These are phyloP conservation scores for Flammula alnicola DNA, from an alignment of 1,284 basidiomycete species.

Conservation along the genomic window DNA sequence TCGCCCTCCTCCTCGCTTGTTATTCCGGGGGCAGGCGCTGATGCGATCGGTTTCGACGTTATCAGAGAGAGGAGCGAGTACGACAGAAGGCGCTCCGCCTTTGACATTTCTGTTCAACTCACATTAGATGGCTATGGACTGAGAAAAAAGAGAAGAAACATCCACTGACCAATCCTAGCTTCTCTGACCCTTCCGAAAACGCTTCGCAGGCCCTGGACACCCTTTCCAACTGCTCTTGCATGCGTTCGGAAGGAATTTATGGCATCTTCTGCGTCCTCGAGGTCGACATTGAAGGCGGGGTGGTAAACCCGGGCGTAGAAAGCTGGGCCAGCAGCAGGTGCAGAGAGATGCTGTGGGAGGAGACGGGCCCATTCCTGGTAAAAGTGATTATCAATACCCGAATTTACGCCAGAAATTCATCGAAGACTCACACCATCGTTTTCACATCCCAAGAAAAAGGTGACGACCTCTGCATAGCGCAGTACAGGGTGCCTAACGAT, in stretches of 20 bases:
- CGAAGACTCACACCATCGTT: constrained; percentile 61
- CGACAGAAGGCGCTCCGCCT: constrained; percentile 70
- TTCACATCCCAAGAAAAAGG: constrained; percentile 79
- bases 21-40: constrained; percentile 48
- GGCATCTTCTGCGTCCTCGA: constrained; percentile 63
- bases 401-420: background rate
- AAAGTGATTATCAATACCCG: constrained; percentile 3
- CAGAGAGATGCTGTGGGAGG: constrained; percentile 61
- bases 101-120: constrained; percentile 64
- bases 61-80: constrained; percentile 74
- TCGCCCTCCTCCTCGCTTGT: constrained; percentile 44
- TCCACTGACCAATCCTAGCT: constrained; percentile 64
- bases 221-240: constrained; percentile 63
- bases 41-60: constrained; percentile 64
- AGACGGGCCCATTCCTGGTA: constrained; percentile 73
- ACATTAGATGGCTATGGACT: background rate
- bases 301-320: constrained; percentile 85
- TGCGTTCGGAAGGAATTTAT: constrained; percentile 69
- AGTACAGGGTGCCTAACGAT: constrained; percentile 80
- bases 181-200: constrained; percentile 67
- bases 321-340: constrained; percentile 64
- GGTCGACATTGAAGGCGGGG: constrained; percentile 82
- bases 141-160: constrained; percentile 1
- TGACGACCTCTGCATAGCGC: constrained; percentile 79
- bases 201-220: constrained; percentile 68